Evolutionary conservation across 163 green algal species (phyloP), one percentile per base, ranked within the genome.

Genomic region (Smithsoniella earleae): DNA sequence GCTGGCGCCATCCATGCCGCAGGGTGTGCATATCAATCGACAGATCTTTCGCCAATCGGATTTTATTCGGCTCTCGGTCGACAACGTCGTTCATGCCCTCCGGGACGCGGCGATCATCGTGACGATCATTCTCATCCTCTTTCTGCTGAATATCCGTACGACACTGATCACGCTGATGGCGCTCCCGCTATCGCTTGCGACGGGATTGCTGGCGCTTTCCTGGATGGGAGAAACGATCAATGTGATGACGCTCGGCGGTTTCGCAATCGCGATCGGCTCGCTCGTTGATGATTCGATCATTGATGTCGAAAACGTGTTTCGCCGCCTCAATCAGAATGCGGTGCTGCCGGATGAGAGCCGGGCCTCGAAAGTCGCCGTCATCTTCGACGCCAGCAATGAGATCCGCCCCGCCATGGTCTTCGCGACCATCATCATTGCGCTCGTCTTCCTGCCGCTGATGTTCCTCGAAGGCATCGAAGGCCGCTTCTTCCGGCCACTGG

Each of bases 251-350:
- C 44, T 54, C 20, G 44, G 44, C 20, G 44, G 44, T 54, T 54
- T 54, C 20, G 44, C 44, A 20, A 20, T 54, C 20, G 44, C 44
- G 20, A 54, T 54, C 44, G 44, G 44, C 20, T 20, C 20, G 44
- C 20, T 54, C 20, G 44, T 54, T 20, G 44, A 54, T 54, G 44
- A 54, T 54, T 20, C 44, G 44, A 54, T 54, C 20, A 20, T 54
- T 20, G 44, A 54, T 54, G 44, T 54, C 44, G 44, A 54, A 54
- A 54, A 54, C 44, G 20, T 54, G 20, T 54, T 54, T 20, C 44
- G 44, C 20, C 44, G 44, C 44, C 20, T 54, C n/a, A n/a, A n/a
- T n/a, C n/a, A n/a, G n/a, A n/a, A n/a, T n/a, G n/a, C n/a, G n/a
- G n/a, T n/a, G n/a, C n/a, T n/a, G n/a, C n/a, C n/a, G n/a, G n/a